phyloP scores from a whole-genome alignment of 768 basidiomycete species.

The Suillus subluteus region DNA sequence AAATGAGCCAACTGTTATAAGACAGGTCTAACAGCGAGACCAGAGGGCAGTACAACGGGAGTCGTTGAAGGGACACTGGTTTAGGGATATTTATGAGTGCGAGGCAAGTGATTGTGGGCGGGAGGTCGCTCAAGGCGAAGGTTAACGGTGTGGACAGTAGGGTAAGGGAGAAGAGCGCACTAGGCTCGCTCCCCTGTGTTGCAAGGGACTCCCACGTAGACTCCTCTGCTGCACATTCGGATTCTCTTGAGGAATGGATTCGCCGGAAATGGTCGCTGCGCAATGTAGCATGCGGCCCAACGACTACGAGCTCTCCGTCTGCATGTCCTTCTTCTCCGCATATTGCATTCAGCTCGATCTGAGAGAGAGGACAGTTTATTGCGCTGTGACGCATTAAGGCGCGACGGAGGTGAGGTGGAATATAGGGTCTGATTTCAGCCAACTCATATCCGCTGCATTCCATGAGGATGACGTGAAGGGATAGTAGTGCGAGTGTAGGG shows the following conservation, averaged over 20 bases:
- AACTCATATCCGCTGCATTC: conserved; percentile 47
- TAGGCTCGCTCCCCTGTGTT: conserved; percentile 33
- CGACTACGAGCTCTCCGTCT: conserved; percentile 66
- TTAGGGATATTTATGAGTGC: conserved; percentile 56
- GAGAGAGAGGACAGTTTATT: conserved; percentile 57
- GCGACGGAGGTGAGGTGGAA: conserved; percentile 63
- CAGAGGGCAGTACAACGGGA: conserved; percentile 64
- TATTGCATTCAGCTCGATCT: conserved; percentile 51
- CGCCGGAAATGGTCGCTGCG: conserved; percentile 46
- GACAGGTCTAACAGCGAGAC: conserved; percentile 69
- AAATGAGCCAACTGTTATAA: conserved; percentile 55
- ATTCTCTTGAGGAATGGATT: neutral
- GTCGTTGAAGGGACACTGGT: conserved; percentile 54
- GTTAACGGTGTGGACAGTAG: conserved; percentile 54
- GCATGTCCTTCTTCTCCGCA: conserved; percentile 54
- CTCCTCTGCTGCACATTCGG: conserved; percentile 9
- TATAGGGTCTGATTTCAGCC: conserved; percentile 48
- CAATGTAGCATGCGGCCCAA: conserved; percentile 55
- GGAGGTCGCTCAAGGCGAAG: conserved; percentile 48
- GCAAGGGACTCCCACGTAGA: conserved; percentile 46
- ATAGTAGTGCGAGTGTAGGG: conserved; percentile 60
- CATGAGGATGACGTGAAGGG: conserved; percentile 52
- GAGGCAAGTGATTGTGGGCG: conserved; percentile 66
- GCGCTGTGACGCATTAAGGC: conserved; percentile 62
- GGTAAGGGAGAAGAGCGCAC: conserved; percentile 48